Evolutionary conservation across 495 filamentous ascomycete species (phyloP).

Genomic region (Penicillium arizonense): DNA sequence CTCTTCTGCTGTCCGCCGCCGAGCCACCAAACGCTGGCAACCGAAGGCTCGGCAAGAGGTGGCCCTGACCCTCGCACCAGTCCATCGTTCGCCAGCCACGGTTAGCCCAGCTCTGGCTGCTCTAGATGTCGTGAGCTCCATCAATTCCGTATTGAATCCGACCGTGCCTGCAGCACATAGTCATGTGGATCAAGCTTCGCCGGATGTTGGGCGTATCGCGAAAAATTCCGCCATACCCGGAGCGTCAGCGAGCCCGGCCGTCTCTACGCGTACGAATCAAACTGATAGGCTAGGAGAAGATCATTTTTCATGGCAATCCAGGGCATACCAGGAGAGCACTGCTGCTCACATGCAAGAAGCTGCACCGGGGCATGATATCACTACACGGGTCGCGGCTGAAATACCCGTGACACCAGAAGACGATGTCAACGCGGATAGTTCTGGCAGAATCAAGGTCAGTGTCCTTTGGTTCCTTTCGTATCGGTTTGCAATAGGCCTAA

Average conservation of each 20-base stretch:
- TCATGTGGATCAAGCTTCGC: no score
- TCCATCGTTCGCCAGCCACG: no score
- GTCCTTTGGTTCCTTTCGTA: no score
- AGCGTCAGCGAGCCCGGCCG: not conserved
- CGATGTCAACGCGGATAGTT: not conserved
- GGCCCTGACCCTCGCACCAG: no score
- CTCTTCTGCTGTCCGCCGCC: slow-evolving; percentile 2
- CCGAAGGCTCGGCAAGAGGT: no score
- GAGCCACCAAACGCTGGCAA: not conserved
- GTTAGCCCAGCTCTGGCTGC: no score
- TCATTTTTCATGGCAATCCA: slow-evolving; percentile 2
- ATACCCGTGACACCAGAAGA: not conserved
- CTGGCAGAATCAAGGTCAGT: not conserved
- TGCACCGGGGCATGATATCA: not conserved
- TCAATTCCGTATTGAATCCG: no score
- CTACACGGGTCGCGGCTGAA: no score
- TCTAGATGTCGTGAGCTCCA: no score
- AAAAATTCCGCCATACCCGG: not conserved
- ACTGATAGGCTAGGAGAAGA: slow-evolving; percentile 1
- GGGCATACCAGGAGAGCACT: slow-evolving; percentile 1
- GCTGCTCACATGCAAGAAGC: not conserved
- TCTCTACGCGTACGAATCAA: not conserved
- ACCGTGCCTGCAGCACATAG: no score
- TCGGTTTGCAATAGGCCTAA: no score
- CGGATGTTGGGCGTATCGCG: no score